Evolutionary conservation across 2,329 filamentous ascomycete species (phyloP).

Genomic region (Cladosporium sp.): DNA sequence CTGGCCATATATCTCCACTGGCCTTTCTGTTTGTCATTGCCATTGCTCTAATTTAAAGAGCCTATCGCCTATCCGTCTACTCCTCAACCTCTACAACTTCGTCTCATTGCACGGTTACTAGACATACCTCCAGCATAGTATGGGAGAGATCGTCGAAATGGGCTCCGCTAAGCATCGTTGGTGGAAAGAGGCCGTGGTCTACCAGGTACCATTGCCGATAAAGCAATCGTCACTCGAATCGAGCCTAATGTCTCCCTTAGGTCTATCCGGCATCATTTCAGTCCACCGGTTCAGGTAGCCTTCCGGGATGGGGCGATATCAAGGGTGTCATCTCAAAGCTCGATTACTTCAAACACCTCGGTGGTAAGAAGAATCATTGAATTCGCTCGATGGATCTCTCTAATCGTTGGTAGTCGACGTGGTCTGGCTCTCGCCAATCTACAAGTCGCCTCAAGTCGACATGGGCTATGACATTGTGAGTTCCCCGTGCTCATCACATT

Average conservation of each 20-base stretch:
- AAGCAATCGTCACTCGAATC: not conserved
- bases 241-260: constrained; percentile 32
- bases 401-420: constrained; percentile 43
- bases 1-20: not conserved
- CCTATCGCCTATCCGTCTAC: not conserved
- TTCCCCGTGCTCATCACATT: not conserved
- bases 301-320: constrained; percentile 56
- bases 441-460: constrained; percentile 48
- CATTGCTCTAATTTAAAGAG: not conserved
- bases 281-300: constrained; percentile 48
- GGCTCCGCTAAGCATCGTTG: constrained; percentile 21
- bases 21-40: not conserved
- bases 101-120: not conserved
- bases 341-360: constrained; percentile 57
- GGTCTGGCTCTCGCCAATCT: constrained; percentile 60
- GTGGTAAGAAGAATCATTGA: constrained; percentile 33
- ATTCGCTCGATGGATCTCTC: not conserved
- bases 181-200: constrained; percentile 36
- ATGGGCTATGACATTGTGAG: constrained; percentile 48
- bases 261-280: constrained; percentile 56
- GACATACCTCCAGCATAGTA: not conserved
- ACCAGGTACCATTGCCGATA: constrained; percentile 17
- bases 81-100: not conserved
- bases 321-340: constrained; percentile 58
- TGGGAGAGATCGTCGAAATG: constrained; percentile 11